These are phyloP conservation scores for Globisporangium lucens DNA, from an alignment of 352 stramenopile genomes.

Conservation along the genomic window DNA sequence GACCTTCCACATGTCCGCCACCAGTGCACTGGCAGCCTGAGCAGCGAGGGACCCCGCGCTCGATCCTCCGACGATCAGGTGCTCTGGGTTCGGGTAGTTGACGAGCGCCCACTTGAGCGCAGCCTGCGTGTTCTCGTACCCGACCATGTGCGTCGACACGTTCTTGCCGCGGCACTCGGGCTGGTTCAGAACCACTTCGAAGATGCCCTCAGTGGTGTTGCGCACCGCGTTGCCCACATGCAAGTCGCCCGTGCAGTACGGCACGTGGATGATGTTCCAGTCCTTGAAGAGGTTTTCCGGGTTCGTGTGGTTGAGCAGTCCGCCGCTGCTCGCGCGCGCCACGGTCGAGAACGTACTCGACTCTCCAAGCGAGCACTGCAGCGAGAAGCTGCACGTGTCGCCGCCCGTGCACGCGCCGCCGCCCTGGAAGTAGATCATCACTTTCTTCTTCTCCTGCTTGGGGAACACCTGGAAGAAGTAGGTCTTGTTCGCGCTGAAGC, in stretches of 20 bases:
- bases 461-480: conserved; percentile 57
- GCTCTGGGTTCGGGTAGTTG: conserved; percentile 58
- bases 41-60: conserved; percentile 54
- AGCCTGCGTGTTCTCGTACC: conserved; percentile 34
- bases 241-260: conserved; percentile 74
- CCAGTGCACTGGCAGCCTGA: conserved; percentile 39
- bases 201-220: not conserved
- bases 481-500: conserved; percentile 21
- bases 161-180: conserved; percentile 24
- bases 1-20: conserved; percentile 55
- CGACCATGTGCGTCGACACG: conserved; percentile 25
- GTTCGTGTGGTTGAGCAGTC: conserved; percentile 54
- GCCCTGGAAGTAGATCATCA: conserved; percentile 42
- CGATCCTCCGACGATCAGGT: conserved; percentile 54
- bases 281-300: conserved; percentile 70
- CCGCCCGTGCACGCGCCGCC: conserved; percentile 34
- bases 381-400: conserved; percentile 35
- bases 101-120: conserved; percentile 51
- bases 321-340: conserved; percentile 25
- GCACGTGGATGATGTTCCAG: conserved; percentile 74
- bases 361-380: conserved; percentile 30
- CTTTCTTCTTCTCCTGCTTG: conserved; percentile 31
- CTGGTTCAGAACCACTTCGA: conserved; percentile 21
- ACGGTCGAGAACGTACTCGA: conserved; percentile 29
- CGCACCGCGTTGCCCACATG: conserved; percentile 47